Conservation (phyloP, 2,329 filamentous ascomycete genomes). For the Pseudogymnoascus sp. region DNA sequence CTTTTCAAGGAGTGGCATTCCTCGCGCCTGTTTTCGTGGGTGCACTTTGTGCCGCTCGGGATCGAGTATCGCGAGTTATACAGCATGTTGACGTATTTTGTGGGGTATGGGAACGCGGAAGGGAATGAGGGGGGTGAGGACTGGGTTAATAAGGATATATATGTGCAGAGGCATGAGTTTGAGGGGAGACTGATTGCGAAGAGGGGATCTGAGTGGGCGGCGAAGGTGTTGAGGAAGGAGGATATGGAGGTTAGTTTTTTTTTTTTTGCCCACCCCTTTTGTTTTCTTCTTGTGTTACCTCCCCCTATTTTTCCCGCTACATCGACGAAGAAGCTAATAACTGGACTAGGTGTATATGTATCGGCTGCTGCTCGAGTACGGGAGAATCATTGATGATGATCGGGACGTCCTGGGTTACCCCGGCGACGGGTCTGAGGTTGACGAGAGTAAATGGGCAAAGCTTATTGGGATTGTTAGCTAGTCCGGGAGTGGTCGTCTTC, state of each 20-base stretch:
- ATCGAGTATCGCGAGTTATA: constrained; percentile 64
- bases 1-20: constrained; percentile 79
- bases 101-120: constrained; percentile 46
- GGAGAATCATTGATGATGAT: constrained; percentile 31
- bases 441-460: constrained; percentile 13
- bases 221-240: constrained; percentile 59
- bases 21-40: constrained; percentile 63
- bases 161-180: constrained; percentile 35
- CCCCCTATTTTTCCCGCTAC: constrained; percentile 6
- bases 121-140: constrained; percentile 41
- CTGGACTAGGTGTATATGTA: constrained; percentile 45
- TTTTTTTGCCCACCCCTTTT: neutral
- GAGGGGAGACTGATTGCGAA: constrained; percentile 57
- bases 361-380: constrained; percentile 58
- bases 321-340: constrained; percentile 22
- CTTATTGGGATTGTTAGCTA: neutral
- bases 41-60: constrained; percentile 75
- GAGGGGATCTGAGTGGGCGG: constrained; percentile 62
- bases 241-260: constrained; percentile 59
- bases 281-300: neutral
- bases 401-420: constrained; percentile 28
- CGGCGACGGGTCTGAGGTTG: constrained; percentile 26
- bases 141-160: constrained; percentile 31
- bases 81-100: constrained; percentile 65
- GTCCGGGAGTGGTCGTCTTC: neutral